Evolutionary conservation across 2,329 filamentous ascomycete genomes (phyloP), one percentile per base, ranked within the genome.

Genomic region (Fusarium sulawesiense): DNA sequence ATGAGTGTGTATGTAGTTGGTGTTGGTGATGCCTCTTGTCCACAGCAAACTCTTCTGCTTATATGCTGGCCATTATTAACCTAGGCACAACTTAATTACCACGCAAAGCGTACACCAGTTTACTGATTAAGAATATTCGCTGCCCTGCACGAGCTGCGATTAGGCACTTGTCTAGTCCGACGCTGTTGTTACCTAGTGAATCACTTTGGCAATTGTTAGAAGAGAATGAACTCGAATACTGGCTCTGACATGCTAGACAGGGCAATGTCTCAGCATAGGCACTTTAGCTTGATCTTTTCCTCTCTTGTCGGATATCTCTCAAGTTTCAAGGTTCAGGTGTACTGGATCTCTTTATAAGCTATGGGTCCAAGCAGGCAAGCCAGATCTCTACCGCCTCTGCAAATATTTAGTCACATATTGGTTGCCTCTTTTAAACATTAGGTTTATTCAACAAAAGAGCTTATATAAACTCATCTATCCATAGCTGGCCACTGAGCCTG

Each of bases 101-200:
- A 10, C 4, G 10, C 2, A 16, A 16, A 12, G 7, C 6, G 4
- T 51, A 9, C 6, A 4, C 1, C 14, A 18, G 11, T 27, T 8
- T 13, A 18, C n/a, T 37, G 34, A 37, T 37, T 11, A 37, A 37
- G 18, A 6, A 0, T 2, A 6, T 37, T 0, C 16, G 5, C 32
- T n/a, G 9, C 0, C 32, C 16, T 11, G 7, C 14, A 10, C 6
- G 3, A 16, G 6, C 13, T 1, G 21, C 8, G 11, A 37, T 9
- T 13, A 20, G 16, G 2, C 18, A 18, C 9, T 4, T 6, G 6
- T 5, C 11, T 4, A 27, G n/a, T 12, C 23, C 13, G 3, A 4
- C 6, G 12, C 21, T 3, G 4, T 16, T 9, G 4, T 4, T 13
- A 9, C 6, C 9, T 4, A 9, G 9, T 41, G 6, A 27, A 41